Base-by-base conservation (phyloP, 768 basidiomycete genomes). In the Auricularia cornea region DNA sequence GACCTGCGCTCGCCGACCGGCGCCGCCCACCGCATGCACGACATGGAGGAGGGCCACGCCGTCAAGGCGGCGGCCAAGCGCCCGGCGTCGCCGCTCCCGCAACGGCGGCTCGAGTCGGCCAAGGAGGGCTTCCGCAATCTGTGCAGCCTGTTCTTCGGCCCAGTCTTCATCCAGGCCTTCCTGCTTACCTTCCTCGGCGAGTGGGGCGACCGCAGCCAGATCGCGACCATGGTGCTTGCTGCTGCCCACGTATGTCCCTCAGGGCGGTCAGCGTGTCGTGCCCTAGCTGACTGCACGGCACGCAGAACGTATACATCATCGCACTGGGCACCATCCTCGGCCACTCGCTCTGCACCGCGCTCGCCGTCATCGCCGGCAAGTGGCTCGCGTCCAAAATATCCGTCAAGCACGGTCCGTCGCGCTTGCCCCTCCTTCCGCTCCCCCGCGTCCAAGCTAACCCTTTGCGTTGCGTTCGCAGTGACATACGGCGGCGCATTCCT, bases 131-230 rank as follows among this genome's bases (percentile, higher is more conserved):
- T 84, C 4, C 82, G 92, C 68, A 95, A 95, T 72, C 87, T 94
- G 69, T 89, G 84, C 72, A 87, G 86, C 69, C 76, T 94, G 20
- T 74, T 95, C 67, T 76, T 98, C 23, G 94, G 92, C 0, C 96
- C 96, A 0, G 92, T 97, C 1, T 96, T 98, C 70, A 94, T 94
- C 2, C 94, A 99, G 74, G 86, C 93, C 0, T 98, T 99, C 70
- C 78, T 96, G 33, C 80, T 99, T 64, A 98, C 96, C 0, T 98
- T 98, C 76, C 80, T 99, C n/a, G 97, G 95, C 11, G 97, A 99
- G 76, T 98, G 97, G 97, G 96, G 97, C 0, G 97, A 98, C 76
- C 78, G 96, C 61, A 96, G 93, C 70, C 96, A 99, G 77, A 93
- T 98, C 69, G 90, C 97, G 2, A 98, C 97, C 2, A 96, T 98